A percentile compares a stretch with the other conserved stretches of the same genome.
Evolutionary conservation across 257 asterid genomes (phyloP).

Genomic region (Petrea volubilis): DNA sequence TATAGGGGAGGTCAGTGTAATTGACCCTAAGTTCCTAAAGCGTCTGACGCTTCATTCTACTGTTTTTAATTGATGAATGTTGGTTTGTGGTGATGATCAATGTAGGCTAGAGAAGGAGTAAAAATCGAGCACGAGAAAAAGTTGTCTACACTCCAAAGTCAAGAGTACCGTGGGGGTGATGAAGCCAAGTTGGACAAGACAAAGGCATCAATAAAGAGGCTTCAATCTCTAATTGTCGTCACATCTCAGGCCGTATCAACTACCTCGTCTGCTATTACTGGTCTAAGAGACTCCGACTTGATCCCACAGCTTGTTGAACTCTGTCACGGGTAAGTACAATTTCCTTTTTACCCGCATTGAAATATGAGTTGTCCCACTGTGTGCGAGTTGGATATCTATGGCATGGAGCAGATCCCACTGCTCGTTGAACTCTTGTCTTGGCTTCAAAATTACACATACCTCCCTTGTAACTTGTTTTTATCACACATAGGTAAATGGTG

Average conservation of each 20-base stretch:
- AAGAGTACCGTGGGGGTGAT: slow-evolving; percentile 74
- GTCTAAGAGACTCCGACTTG: slow-evolving; percentile 80
- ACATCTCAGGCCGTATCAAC: slow-evolving; percentile 95
- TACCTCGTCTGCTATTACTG: slow-evolving; percentile 80
- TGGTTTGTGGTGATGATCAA: slow-evolving; percentile 13
- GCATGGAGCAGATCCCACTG: no score
- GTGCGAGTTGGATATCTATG: neutral
- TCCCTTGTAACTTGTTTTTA: neutral
- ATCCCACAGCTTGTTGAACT: slow-evolving; percentile 97
- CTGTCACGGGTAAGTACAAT: slow-evolving; percentile 80
- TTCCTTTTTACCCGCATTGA: neutral
- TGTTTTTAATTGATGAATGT: slow-evolving; percentile 1
- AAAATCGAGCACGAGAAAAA: slow-evolving; percentile 92
- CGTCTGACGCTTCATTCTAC: neutral
- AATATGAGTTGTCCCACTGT: neutral
- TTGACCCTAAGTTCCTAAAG: no score
- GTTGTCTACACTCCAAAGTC: slow-evolving; percentile 80
- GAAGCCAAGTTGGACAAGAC: slow-evolving; percentile 92
- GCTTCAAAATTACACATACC: no score
- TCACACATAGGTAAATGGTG: no score
- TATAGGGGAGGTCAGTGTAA: no score
- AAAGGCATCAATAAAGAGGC: slow-evolving; percentile 79
- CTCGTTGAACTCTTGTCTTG: no score
- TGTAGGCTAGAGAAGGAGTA: slow-evolving; percentile 90
- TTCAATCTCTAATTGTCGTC: slow-evolving; percentile 85